Conservation (phyloP, 2,329 filamentous ascomycete genomes). For the Ophiostoma perfectum region DNA sequence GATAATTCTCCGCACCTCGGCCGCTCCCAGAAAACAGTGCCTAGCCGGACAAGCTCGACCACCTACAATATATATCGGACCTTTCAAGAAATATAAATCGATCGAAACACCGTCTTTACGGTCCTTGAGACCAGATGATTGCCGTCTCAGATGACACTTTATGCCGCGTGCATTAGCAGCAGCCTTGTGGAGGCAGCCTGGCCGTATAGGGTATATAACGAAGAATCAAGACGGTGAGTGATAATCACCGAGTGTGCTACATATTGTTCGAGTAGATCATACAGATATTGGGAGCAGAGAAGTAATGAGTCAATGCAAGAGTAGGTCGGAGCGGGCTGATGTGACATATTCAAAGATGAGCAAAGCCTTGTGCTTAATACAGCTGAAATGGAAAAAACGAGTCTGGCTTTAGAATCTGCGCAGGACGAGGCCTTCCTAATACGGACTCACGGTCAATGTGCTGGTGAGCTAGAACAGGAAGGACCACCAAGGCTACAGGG, state of each 20-base stretch:
- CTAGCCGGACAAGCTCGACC: not conserved
- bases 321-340: too few species aligned
- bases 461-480: not conserved
- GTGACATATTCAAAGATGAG: too few species aligned
- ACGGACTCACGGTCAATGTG: not conserved
- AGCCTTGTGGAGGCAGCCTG: not conserved
- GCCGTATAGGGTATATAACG: not conserved
- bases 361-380: too few species aligned
- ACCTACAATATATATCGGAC: not conserved
- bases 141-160: not conserved
- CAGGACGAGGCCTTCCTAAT: not conserved
- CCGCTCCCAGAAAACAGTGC: not conserved
- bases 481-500: not conserved
- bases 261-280: too few species aligned
- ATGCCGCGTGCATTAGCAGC: not conserved
- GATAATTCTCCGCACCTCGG: not conserved
- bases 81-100: not conserved
- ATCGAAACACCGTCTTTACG: not conserved
- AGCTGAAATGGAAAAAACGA: not conserved
- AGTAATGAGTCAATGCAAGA: too few species aligned
- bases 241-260: too few species aligned
- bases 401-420: too few species aligned
- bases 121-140: not conserved
- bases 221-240: too few species aligned
- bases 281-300: too few species aligned